Percentiles rank a stretch among this genome's conserved stretches.
Evolutionary conservation across 768 basidiomycete genomes (phyloP).

Genomic region (Russula foetens): DNA sequence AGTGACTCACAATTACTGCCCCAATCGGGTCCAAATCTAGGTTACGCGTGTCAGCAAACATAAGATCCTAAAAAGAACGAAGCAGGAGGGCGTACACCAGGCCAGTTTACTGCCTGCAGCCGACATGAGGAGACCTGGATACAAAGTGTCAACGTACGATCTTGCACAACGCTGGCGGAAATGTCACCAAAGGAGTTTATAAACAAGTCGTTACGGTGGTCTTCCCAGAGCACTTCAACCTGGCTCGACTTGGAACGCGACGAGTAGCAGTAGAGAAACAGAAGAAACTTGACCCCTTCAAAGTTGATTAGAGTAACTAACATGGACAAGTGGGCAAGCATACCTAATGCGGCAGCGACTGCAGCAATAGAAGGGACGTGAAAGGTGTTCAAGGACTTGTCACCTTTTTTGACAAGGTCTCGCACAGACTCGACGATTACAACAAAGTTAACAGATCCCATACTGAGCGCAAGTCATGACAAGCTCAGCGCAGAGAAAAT

Average conservation of each 20-base stretch:
- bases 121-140: slow-evolving; percentile 71
- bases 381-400: slow-evolving; percentile 50
- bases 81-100: slow-evolving; percentile 54
- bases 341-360: slow-evolving; percentile 77
- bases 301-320: not conserved
- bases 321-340: slow-evolving; percentile 17
- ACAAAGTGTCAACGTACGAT: not conserved
- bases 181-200: slow-evolving; percentile 66
- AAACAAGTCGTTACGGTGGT: slow-evolving; percentile 90
- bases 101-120: slow-evolving; percentile 68
- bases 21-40: slow-evolving; percentile 72
- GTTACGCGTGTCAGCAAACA: not conserved
- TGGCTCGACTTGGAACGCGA: slow-evolving; percentile 80
- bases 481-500: not conserved
- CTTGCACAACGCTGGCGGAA: not conserved
- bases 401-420: slow-evolving; percentile 51
- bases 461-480: slow-evolving; percentile 37
- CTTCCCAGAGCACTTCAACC: slow-evolving; percentile 93
- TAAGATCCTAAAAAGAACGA: not conserved
- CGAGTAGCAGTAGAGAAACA: slow-evolving; percentile 83
- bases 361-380: slow-evolving; percentile 79
- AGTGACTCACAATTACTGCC: slow-evolving; percentile 52
- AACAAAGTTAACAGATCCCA: slow-evolving; percentile 87
- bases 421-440: slow-evolving; percentile 83
- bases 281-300: slow-evolving; percentile 69